A percentile compares a stretch with the other conserved stretches of the same genome.
These are phyloP conservation scores for Articulospora tetracladia DNA, from an alignment of 495 filamentous ascomycete species.

Conservation along the genomic window DNA sequence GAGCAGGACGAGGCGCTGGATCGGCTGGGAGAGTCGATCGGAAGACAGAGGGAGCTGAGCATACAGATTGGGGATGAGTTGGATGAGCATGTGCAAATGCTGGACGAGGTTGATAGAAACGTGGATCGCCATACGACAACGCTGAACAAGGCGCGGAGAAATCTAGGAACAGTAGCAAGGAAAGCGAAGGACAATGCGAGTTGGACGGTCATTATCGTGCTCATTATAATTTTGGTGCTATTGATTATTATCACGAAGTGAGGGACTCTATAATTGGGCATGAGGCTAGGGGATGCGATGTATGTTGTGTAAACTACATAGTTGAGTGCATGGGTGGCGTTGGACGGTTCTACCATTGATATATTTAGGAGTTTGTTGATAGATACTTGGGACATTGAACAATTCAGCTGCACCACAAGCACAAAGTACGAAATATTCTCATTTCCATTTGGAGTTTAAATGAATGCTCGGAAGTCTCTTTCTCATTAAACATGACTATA, in stretches of 20 bases:
- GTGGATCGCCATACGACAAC: conserved; percentile 78
- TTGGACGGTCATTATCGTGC: conserved; percentile 67
- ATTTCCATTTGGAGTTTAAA: neutral
- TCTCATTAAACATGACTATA: no score
- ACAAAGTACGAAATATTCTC: no score
- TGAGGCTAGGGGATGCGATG: neutral
- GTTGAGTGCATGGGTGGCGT: conserved; percentile 18
- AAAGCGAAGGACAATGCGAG: conserved; percentile 77
- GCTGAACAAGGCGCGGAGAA: conserved; percentile 67
- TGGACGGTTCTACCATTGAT: neutral
- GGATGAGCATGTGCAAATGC: conserved; percentile 79
- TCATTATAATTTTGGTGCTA: conserved; percentile 75
- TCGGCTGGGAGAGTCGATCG: conserved; percentile 74
- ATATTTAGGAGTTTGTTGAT: no score
- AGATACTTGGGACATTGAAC: no score
- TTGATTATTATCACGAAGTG: conserved; percentile 78
- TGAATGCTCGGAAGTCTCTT: no score
- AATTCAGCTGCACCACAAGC: no score
- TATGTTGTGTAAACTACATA: conserved; percentile 20
- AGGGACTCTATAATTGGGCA: conserved; percentile 40
- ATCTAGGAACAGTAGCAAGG: conserved; percentile 64
- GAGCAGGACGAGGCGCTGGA: conserved; percentile 96
- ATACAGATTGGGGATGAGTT: conserved; percentile 97
- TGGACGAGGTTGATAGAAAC: conserved; percentile 81
- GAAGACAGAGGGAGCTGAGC: conserved; percentile 87